phyloP scores from a whole-genome alignment of 129 eudicot species.

The Flaveria linearis region DNA sequence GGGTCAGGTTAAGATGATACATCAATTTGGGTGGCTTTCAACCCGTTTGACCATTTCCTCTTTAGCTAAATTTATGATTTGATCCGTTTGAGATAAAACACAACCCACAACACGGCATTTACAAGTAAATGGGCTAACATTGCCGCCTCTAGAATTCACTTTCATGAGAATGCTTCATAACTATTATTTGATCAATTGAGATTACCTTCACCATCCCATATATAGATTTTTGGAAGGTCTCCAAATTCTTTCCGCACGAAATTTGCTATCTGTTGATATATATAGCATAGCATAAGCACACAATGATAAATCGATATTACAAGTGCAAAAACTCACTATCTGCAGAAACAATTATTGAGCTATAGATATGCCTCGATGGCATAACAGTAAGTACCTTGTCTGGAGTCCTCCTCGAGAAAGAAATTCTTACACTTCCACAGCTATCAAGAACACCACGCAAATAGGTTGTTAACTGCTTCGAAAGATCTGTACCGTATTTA shows the following conservation, averaged over 20 bases:
- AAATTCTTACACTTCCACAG: constrained; percentile 92
- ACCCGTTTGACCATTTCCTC: background rate
- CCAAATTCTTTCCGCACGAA: constrained; percentile 68
- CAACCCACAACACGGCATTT: background rate
- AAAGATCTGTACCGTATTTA: constrained; percentile 75
- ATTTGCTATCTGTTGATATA: constrained; percentile 54
- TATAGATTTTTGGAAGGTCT: constrained; percentile 60
- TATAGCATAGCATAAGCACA: constrained; percentile 11
- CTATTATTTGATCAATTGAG: constrained; percentile 5
- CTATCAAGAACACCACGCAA: constrained; percentile 68
- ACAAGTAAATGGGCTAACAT: background rate
- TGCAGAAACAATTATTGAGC: constrained; percentile 1
- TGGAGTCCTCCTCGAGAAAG: constrained; percentile 95
- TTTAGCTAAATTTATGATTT: background rate
- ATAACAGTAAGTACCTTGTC: constrained; percentile 52
- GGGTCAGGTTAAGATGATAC: background rate
- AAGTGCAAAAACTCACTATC: background rate
- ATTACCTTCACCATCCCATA: constrained; percentile 92
- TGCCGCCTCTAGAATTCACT: background rate
- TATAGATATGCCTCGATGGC: constrained; percentile 11
- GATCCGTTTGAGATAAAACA: background rate
- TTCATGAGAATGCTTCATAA: background rate
- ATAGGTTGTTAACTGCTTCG: constrained; percentile 66
- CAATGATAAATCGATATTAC: constrained; percentile 4
- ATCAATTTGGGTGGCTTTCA: background rate